Conservation (phyloP, 2,329 filamentous ascomycete species). For the Ceratocystis cubensis region DNA sequence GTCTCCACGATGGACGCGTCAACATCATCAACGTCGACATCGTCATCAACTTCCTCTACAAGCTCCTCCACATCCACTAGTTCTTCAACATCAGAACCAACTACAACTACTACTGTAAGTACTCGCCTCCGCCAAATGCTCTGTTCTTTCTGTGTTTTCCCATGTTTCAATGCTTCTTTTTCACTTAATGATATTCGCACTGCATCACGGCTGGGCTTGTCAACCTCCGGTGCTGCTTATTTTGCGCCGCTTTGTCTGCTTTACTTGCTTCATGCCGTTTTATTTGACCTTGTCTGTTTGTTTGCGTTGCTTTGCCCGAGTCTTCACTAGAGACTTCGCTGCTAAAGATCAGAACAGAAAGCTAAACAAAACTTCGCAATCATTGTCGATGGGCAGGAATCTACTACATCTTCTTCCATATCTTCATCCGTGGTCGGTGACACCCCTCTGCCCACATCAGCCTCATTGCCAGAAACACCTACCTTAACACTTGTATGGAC, state of each 20-base stretch:
- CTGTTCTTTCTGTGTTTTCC: conserved; percentile 1
- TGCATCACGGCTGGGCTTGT: not conserved
- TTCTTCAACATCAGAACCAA: conserved; percentile 25
- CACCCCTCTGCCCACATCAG: conserved; percentile 3
- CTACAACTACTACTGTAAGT: conserved; percentile 15
- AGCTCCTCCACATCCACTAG: conserved; percentile 22
- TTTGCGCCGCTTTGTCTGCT: too few relatives aligned
- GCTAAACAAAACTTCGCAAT: conserved; percentile 14
- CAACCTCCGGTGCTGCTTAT: too few relatives aligned
- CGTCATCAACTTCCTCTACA: conserved; percentile 21
- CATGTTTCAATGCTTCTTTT: not conserved
- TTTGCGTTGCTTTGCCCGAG: conserved; percentile 16
- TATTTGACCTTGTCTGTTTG: not conserved
- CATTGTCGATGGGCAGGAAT: conserved; percentile 2
- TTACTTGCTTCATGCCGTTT: not conserved
- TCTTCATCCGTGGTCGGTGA: conserved; percentile 13
- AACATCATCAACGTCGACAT: not conserved
- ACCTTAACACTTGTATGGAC: conserved; percentile 21
- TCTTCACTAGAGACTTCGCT: not conserved
- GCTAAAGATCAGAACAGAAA: conserved; percentile 15
- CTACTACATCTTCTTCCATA: not conserved
- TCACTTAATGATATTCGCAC: not conserved
- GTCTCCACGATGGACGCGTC: conserved; percentile 15
- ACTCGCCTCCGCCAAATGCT: not conserved
- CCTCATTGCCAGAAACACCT: conserved; percentile 19